These are phyloP conservation scores for Peniophora sp. DNA, from an alignment of 1,284 basidiomycete genomes.

Conservation along the genomic window DNA sequence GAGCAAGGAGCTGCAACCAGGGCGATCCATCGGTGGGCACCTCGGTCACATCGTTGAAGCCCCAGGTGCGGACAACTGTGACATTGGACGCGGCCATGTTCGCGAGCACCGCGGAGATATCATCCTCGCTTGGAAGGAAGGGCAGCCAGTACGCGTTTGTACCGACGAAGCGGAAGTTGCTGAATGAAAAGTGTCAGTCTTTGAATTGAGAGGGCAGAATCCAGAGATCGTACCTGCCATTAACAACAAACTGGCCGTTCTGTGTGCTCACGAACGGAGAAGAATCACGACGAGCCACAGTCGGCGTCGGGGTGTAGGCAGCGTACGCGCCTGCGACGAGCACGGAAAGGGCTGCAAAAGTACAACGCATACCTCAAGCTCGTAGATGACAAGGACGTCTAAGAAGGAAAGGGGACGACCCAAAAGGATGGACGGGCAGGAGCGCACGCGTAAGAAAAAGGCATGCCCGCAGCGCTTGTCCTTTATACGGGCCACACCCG, in stretches of 20 bases:
- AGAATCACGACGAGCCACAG: not conserved
- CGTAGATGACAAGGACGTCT: no score
- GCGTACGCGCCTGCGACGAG: constrained; percentile 5
- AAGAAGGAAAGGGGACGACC: no score
- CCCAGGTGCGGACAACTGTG: constrained; percentile 24
- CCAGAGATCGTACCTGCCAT: constrained; percentile 6
- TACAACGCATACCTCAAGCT: not conserved
- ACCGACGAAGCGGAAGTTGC: constrained; percentile 48
- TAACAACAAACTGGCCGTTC: constrained; percentile 1
- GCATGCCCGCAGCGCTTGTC: no score
- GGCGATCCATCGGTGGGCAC: constrained; percentile 14
- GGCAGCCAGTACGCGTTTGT: constrained; percentile 48
- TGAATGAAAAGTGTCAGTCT: constrained; percentile 14
- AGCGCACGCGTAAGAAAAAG: no score
- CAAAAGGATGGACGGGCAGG: no score
- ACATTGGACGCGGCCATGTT: constrained; percentile 20
- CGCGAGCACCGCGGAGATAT: constrained; percentile 17
- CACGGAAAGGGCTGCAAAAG: not conserved
- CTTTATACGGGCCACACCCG: no score
- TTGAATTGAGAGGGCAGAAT: not conserved
- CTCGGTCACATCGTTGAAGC: constrained; percentile 19
- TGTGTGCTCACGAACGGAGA: constrained; percentile 6
- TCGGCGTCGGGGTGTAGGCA: constrained; percentile 6
- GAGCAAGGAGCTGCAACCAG: constrained; percentile 17
- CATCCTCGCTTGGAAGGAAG: constrained; percentile 16